Evolutionary conservation across 768 basidiomycete species (phyloP), one percentile per base, ranked within the genome.

Genomic region (Serpula lacrymans): DNA sequence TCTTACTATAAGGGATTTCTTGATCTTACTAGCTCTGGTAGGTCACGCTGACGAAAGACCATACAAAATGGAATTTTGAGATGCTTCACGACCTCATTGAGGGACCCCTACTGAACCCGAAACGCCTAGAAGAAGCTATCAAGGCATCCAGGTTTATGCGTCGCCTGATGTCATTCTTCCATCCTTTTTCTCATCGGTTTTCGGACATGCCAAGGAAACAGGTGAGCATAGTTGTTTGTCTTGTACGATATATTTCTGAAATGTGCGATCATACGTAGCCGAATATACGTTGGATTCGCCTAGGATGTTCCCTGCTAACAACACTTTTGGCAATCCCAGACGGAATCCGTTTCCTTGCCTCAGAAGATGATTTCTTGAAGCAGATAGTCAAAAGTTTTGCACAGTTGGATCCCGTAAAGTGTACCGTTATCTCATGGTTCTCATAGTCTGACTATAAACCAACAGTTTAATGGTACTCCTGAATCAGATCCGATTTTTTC

Each of bases 61-160:
- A 88, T 46, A 77, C 78, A 5, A 92, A 88, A 52, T 99, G 96
- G 96, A 88, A 87, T 51, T 91, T 86, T 56, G 93, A 97, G 9
- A 76, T 82, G 14, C 69, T 98, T 39, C 79, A 88, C 50, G 92
- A 94, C 28, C 68, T 97, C 7, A 75, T 97, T 21, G 92, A 98
- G 51, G 96, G 96, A 0, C 92, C 95, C 2, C 65, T 99, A 41
- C 70, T 93, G 34, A 95, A 93, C 53, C 83, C 91, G 2, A 89
- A 89, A 56, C 73, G 96, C 26, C 74, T 98, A 59, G 95, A 99
- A 55, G 96, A 99, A 63, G 90, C 91, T 3, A 88, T 95, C 55
- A 87, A 84, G 56, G 90, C 84, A 11, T 84, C 88, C 10, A 81
- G 88, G 49, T 95, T 94, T 50, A 82, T 95, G 41, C 78, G 86